phyloP scores from a whole-genome alignment of 2,329 filamentous ascomycete genomes.

The Aspergillus texensis region DNA sequence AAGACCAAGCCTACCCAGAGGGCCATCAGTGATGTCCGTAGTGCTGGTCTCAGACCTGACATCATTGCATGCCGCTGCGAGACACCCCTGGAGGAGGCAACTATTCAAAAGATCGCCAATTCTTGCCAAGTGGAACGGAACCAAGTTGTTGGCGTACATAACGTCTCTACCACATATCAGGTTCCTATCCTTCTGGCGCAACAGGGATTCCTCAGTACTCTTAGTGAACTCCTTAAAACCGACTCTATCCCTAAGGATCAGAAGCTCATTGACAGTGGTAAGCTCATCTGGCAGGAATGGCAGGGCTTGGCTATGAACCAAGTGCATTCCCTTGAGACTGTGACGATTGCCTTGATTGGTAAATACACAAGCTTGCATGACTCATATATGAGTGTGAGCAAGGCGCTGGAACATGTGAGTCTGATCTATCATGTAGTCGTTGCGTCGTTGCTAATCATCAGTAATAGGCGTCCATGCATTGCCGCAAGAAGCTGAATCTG shows the following conservation, averaged over 20 bases:
- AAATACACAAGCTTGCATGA: slow-evolving; percentile 88
- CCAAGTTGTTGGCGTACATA: slow-evolving; percentile 83
- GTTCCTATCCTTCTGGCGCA: slow-evolving; percentile 89
- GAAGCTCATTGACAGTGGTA: slow-evolving; percentile 63
- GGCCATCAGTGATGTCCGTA: slow-evolving; percentile 81
- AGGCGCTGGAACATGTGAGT: slow-evolving; percentile 77
- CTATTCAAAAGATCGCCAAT: slow-evolving; percentile 83
- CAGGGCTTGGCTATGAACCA: slow-evolving; percentile 68
- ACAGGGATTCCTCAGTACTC: slow-evolving; percentile 71
- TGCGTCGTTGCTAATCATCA: background rate
- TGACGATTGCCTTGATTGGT: slow-evolving; percentile 85
- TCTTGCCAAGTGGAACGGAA: slow-evolving; percentile 84
- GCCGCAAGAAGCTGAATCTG: slow-evolving; percentile 75
- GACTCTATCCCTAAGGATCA: slow-evolving; percentile 58
- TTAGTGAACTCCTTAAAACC: slow-evolving; percentile 68
- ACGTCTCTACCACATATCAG: slow-evolving; percentile 90
- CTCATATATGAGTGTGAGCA: slow-evolving; percentile 80
- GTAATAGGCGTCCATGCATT: slow-evolving; percentile 70
- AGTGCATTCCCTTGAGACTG: slow-evolving; percentile 66
- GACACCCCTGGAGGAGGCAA: slow-evolving; percentile 69
- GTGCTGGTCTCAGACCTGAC: slow-evolving; percentile 73
- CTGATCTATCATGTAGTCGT: too few relatives aligned
- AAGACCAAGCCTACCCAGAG: slow-evolving; percentile 98
- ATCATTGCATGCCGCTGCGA: slow-evolving; percentile 94
- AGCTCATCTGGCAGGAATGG: slow-evolving; percentile 78